Evolutionary conservation across 768 basidiomycete genomes (phyloP).

Genomic region (Rhodotorula babjevae): DNA sequence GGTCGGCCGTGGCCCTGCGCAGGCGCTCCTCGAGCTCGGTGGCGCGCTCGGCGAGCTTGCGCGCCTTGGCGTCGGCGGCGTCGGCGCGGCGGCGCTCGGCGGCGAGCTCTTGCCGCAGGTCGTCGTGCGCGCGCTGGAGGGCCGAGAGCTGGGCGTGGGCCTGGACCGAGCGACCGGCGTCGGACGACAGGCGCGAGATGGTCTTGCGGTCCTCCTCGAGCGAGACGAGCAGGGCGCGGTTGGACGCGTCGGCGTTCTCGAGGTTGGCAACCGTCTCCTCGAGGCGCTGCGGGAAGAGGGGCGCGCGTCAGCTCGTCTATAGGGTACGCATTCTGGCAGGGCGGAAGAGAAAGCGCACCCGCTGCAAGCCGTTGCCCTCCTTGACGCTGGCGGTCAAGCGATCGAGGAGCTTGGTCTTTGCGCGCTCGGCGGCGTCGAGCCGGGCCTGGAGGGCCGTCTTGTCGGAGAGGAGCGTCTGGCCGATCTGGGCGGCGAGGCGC

Average conservation of each 20-base stretch:
- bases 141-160: slow-evolving; percentile 63
- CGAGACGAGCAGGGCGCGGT: slow-evolving; percentile 66
- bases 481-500: slow-evolving; percentile 51
- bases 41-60: slow-evolving; percentile 42
- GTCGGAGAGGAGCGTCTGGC: slow-evolving; percentile 59
- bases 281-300: slow-evolving; percentile 55
- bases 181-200: slow-evolving; percentile 63
- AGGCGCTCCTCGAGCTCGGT: slow-evolving; percentile 28
- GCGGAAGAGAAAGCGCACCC: slow-evolving; percentile 48
- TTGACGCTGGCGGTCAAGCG: slow-evolving; percentile 50
- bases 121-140: slow-evolving; percentile 71
- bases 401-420: slow-evolving; percentile 46
- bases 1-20: slow-evolving; percentile 23
- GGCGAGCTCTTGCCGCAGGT: slow-evolving; percentile 69
- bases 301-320: too few species aligned
- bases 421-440: slow-evolving; percentile 49
- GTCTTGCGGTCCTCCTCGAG: slow-evolving; percentile 66
- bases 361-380: slow-evolving; percentile 63
- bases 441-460: slow-evolving; percentile 70
- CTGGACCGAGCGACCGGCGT: slow-evolving; percentile 65
- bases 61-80: slow-evolving; percentile 60
- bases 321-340: neutral
- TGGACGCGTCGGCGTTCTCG: slow-evolving; percentile 74
- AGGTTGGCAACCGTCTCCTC: slow-evolving; percentile 73
- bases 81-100: slow-evolving; percentile 63